These are phyloP conservation scores for Dentipellis fragilis DNA, from an alignment of 768 basidiomycete species.

Conservation along the genomic window DNA sequence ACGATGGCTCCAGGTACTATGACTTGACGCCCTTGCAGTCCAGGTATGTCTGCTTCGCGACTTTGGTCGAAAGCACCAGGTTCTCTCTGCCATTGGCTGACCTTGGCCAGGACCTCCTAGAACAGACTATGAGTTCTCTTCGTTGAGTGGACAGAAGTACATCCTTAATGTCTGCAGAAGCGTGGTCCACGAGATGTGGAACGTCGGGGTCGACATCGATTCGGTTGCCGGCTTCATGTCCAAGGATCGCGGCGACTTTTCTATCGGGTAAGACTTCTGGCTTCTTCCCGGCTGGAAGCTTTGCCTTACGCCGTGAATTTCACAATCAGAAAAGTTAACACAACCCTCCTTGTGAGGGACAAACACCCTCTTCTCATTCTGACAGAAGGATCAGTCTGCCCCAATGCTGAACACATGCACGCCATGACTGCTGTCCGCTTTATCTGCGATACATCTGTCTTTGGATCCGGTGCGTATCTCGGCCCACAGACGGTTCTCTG, in stretches of 20 bases:
- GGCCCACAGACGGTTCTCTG: neutral
- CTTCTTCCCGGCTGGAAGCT: too few relatives aligned
- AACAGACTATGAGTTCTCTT: conserved; percentile 51
- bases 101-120: conserved; percentile 23
- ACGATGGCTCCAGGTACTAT: conserved; percentile 48
- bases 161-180: conserved; percentile 57
- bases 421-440: conserved; percentile 69
- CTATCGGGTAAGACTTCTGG: conserved; percentile 45
- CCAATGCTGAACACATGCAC: conserved; percentile 30
- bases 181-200: conserved; percentile 49
- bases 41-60: conserved; percentile 29
- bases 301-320: neutral
- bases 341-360: conserved; percentile 45
- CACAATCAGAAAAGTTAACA: conserved; percentile 43
- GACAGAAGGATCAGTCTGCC: conserved; percentile 57
- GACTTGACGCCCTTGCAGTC: conserved; percentile 55
- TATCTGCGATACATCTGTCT: conserved; percentile 60
- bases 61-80: neutral
- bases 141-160: conserved; percentile 35
- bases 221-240: conserved; percentile 57
- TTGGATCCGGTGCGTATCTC: conserved; percentile 33
- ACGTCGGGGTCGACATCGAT: conserved; percentile 38
- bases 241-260: conserved; percentile 56
- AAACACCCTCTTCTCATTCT: conserved; percentile 47
- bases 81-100: conserved; percentile 7